phyloP scores from a whole-genome alignment of 192 early-diverging fungal species.

The Entophlyctis helioformis region DNA sequence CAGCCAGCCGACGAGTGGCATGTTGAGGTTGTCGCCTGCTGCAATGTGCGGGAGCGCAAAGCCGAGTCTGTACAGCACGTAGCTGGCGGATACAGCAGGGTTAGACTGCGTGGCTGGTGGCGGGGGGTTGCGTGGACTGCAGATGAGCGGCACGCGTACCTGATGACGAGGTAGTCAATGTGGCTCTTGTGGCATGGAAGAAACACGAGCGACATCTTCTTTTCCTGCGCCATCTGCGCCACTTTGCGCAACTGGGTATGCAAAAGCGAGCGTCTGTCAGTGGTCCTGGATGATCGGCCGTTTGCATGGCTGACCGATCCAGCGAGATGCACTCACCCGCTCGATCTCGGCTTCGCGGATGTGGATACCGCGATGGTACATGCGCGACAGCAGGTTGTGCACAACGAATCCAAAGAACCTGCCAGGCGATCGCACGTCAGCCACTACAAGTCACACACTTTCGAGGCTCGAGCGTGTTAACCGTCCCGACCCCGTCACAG shows the following conservation, averaged over 20 bases:
- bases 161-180: constrained; percentile 73
- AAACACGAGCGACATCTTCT: constrained; percentile 63
- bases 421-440: too few relatives aligned
- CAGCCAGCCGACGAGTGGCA: constrained; percentile 57
- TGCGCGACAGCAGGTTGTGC: constrained; percentile 60
- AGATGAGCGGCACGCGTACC: too few relatives aligned
- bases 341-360: constrained; percentile 68
- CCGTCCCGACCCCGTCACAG: background rate
- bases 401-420: constrained; percentile 60
- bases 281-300: too few relatives aligned
- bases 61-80: constrained; percentile 68
- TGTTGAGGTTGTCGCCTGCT: constrained; percentile 74
- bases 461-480: background rate
- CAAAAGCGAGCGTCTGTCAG: too few relatives aligned
- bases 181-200: constrained; percentile 80
- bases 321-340: constrained; percentile 26
- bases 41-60: constrained; percentile 69
- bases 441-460: background rate
- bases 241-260: constrained; percentile 17
- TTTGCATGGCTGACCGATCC: too few relatives aligned
- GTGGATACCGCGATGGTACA: constrained; percentile 80
- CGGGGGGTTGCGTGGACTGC: too few relatives aligned
- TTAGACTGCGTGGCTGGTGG: too few relatives aligned
- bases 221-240: constrained; percentile 16
- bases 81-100: constrained; percentile 8